These are phyloP conservation scores for Umbelopsis vinacea DNA, from an alignment of 192 early-diverging fungal genomes.

Conservation along the genomic window DNA sequence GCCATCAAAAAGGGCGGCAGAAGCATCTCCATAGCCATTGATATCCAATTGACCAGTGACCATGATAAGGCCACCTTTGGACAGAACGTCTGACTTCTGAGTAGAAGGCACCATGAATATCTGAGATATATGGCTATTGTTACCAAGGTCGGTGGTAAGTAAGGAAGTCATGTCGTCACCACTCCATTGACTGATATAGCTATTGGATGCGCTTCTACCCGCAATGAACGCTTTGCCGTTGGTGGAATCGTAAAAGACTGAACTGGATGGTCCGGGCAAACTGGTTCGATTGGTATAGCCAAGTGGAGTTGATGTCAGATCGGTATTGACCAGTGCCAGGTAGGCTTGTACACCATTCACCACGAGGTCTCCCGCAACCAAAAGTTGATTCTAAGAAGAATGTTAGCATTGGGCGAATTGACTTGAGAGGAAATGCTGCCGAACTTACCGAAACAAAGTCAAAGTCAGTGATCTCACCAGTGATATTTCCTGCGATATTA, in stretches of 20 bases:
- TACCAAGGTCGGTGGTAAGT: slow-evolving; percentile 3
- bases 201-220: background rate
- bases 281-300: background rate
- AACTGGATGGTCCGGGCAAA: background rate
- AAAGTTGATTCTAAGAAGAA: slow-evolving; percentile 21
- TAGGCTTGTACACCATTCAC: background rate
- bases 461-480: slow-evolving; percentile 39
- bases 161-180: background rate
- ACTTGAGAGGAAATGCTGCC: too few relatives aligned
- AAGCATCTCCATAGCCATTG: slow-evolving; percentile 39
- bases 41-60: slow-evolving; percentile 48
- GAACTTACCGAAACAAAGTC: slow-evolving; percentile 35
- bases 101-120: slow-evolving; percentile 26
- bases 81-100: background rate
- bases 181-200: slow-evolving; percentile 9
- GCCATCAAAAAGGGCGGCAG: slow-evolving; percentile 55
- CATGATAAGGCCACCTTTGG: slow-evolving; percentile 38
- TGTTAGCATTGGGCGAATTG: too few relatives aligned
- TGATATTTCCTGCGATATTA: slow-evolving; percentile 28
- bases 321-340: slow-evolving; percentile 3
- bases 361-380: slow-evolving; percentile 19
- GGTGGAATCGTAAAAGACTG: slow-evolving; percentile 9
- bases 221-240: slow-evolving; percentile 1
- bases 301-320: background rate
- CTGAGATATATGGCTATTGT: slow-evolving; percentile 6